Percentiles rank a stretch among this genome's conserved stretches.
phyloP scores from a whole-genome alignment of 768 basidiomycete species.

The Mycena indigotica region DNA sequence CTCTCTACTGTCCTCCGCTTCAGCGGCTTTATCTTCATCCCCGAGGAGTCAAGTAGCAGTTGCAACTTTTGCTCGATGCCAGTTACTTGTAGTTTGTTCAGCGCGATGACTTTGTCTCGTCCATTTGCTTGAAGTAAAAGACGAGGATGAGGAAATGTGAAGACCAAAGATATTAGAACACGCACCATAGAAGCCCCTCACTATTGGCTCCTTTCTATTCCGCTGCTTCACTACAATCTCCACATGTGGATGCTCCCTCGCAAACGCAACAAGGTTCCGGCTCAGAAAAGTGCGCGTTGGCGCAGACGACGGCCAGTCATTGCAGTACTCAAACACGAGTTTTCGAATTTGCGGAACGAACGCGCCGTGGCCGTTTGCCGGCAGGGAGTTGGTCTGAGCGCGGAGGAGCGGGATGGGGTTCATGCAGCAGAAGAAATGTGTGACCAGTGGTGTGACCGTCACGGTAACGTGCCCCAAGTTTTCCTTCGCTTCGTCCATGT shows the following conservation, averaged over 20 bases:
- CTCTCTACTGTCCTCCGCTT: constrained; percentile 78
- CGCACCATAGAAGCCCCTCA: constrained; percentile 29
- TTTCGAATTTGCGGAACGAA: constrained; percentile 83
- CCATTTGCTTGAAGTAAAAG: constrained; percentile 63
- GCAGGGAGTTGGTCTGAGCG: constrained; percentile 53
- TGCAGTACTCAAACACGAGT: constrained; percentile 87
- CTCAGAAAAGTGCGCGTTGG: constrained; percentile 71
- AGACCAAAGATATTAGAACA: neutral
- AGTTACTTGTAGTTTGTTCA: constrained; percentile 72
- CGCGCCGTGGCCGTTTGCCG: constrained; percentile 72
- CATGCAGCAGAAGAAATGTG: too few species aligned
- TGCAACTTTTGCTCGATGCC: constrained; percentile 76
- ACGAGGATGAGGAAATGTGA: constrained; percentile 19
- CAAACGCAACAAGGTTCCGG: constrained; percentile 64
- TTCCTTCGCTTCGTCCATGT: neutral
- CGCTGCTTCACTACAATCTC: constrained; percentile 83
- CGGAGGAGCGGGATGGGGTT: constrained; percentile 38
- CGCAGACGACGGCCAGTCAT: constrained; percentile 75
- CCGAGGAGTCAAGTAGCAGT: constrained; percentile 82
- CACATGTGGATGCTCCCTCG: constrained; percentile 75
- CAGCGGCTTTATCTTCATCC: constrained; percentile 77
- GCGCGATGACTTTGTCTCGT: constrained; percentile 82
- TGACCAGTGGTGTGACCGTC: too few species aligned
- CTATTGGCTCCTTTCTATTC: constrained; percentile 64
- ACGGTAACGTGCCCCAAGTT: neutral